Evolutionary conservation across 225 moss, liverwort and hornwort species (phyloP), one percentile per base, ranked within the genome.

Genomic region (Physcomitrellopsis africana): DNA sequence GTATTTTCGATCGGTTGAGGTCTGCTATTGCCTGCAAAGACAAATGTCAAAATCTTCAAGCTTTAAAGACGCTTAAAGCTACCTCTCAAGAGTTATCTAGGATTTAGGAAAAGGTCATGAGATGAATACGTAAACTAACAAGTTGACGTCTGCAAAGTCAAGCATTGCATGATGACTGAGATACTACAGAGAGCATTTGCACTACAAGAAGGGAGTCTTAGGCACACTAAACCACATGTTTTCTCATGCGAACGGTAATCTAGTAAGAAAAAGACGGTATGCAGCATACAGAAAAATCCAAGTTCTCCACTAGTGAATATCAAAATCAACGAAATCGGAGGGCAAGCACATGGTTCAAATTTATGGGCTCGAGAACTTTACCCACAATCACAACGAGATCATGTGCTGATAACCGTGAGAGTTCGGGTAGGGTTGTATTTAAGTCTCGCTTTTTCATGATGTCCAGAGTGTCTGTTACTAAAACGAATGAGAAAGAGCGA

Each of bases 401-500:
- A 74, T 92, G 89, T 5, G 92, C 89, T 22, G 94, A 86, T 26
- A 91, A 80, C 27, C 92, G 84, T 12, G 91, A 84, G 23, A 92
- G 80, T 63, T 92, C 87, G 44, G 82, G 69, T 55, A 95, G 65
- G 26, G 91, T 91, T 3, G 75, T 76, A 63, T 92, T 92, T 59
- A 95, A 74, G 67, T 91, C 87, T 27, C 92, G 87, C 47, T 78
- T 81, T 19, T 82, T 95, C 91, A 92, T 88, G 14, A 80, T 19
- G 59, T 95, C 94, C 62, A 95, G 76, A 48, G 80, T 88, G 68
- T 86, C 94, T 3, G 94, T 91, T 26, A 95, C 92, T 12, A 95
- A 70, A 72, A 95, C 87, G 57, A 92, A 88, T 41, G 92, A 95
- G 74, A 95, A 95, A 37, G 94, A 95, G 78, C 81, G 89, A 62